phyloP scores from a whole-genome alignment of 2,329 filamentous ascomycete species.

The Nemania sp. region DNA sequence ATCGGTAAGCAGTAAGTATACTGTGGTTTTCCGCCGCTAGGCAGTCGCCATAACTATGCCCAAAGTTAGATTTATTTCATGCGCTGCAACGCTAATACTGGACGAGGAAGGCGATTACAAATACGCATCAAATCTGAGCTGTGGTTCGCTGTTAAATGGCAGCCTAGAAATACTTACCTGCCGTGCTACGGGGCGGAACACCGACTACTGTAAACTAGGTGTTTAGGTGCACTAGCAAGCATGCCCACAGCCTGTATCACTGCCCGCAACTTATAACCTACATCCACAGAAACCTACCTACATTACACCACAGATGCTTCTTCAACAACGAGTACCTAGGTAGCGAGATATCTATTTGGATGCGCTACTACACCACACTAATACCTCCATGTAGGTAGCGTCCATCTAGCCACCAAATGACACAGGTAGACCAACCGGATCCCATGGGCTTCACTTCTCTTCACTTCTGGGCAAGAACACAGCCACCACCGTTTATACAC shows the following conservation, averaged over 20 bases:
- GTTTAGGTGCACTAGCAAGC: neutral
- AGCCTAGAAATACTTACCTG: conserved; percentile 21
- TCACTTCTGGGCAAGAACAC: neutral
- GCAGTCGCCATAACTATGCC: too few species aligned
- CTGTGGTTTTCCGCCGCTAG: too few species aligned
- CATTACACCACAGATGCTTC: too few species aligned
- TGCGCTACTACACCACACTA: too few species aligned
- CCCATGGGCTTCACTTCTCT: neutral
- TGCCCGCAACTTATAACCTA: too few species aligned
- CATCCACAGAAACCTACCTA: too few species aligned
- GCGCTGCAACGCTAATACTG: neutral
- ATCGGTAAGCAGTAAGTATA: too few species aligned
- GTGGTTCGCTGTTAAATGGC: conserved; percentile 23
- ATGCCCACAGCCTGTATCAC: neutral
- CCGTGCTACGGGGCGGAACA: conserved; percentile 5
- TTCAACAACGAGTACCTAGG: neutral
- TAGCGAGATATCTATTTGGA: neutral
- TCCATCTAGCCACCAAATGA: neutral
- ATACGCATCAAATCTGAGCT: neutral
- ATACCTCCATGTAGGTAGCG: neutral
- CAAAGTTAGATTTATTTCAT: neutral
- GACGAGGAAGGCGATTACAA: neutral
- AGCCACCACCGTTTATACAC: conserved; percentile 20
- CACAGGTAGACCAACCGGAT: conserved; percentile 17
- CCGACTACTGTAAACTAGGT: neutral